A percentile compares a stretch with the other conserved stretches of the same genome.
phyloP scores from a whole-genome alignment of 2,329 filamentous ascomycete species.

The Talaromyces piceae region DNA sequence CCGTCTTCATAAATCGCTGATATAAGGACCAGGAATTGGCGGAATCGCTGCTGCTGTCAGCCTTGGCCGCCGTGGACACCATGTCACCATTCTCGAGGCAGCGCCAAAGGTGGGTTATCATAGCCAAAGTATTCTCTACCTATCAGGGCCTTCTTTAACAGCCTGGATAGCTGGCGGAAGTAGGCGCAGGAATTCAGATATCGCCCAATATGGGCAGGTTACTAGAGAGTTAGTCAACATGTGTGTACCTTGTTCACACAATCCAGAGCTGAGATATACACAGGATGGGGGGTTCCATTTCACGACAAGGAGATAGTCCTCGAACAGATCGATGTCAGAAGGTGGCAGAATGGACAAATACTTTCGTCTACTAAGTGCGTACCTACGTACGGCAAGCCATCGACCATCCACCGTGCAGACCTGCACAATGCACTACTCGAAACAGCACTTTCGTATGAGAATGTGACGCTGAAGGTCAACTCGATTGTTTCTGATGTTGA shows the following conservation, averaged over 20 bases:
- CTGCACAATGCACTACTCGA: conserved; percentile 27
- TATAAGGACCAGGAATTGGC: conserved; percentile 22
- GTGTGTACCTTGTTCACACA: background rate
- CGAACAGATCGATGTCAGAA: conserved; percentile 28
- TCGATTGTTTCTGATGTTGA: conserved; percentile 21
- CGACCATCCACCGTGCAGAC: conserved; percentile 30
- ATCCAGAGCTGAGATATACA: background rate
- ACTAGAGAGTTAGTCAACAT: conserved; percentile 47
- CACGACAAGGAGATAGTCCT: conserved; percentile 27
- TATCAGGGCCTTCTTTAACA: too few species aligned
- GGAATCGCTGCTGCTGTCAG: conserved; percentile 30
- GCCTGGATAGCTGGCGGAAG: conserved; percentile 32
- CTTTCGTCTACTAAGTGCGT: conserved; percentile 28
- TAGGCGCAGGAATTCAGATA: conserved; percentile 76
- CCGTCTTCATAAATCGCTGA: background rate
- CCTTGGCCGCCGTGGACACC: conserved; percentile 26
- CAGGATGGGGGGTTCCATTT: conserved; percentile 30
- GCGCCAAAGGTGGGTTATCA: conserved; percentile 23
- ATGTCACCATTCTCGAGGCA: conserved; percentile 26
- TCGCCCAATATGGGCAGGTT: conserved; percentile 74
- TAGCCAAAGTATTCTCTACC: background rate
- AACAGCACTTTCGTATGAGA: conserved; percentile 20
- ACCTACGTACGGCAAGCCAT: conserved; percentile 27
- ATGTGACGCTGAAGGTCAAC: conserved; percentile 24
- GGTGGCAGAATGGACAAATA: conserved; percentile 28